Evolutionary conservation across 1,284 basidiomycete genomes (phyloP).

Genomic region (Marasmius sp.): DNA sequence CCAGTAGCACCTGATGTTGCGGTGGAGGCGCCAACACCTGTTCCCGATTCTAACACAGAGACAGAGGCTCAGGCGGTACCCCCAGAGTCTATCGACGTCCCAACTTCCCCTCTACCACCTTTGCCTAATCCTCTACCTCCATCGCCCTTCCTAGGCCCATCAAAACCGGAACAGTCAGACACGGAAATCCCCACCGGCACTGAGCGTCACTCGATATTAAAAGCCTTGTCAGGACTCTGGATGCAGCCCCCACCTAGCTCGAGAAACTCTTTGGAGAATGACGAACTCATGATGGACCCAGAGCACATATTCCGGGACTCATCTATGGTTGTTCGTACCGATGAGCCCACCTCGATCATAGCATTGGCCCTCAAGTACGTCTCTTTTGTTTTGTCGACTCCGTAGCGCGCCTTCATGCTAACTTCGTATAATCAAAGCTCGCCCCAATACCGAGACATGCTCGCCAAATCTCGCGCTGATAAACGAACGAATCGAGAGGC

Average conservation of each 20-base stretch:
- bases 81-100: slow-evolving; percentile 9
- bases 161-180: slow-evolving; percentile 43
- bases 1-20: slow-evolving; percentile 22
- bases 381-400: neutral
- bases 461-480: slow-evolving; percentile 72
- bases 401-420: slow-evolving; percentile 5
- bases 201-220: slow-evolving; percentile 80
- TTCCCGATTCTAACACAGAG: slow-evolving; percentile 10
- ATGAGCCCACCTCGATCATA: slow-evolving; percentile 98
- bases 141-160: slow-evolving; percentile 47
- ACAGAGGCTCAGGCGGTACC: neutral
- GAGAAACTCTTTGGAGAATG: slow-evolving; percentile 52
- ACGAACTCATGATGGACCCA: slow-evolving; percentile 71
- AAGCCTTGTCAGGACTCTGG: slow-evolving; percentile 86
- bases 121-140: slow-evolving; percentile 45
- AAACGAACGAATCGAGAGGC: slow-evolving; percentile 68
- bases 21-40: slow-evolving; percentile 22
- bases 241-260: slow-evolving; percentile 51
- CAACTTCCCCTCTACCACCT: slow-evolving; percentile 27
- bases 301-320: slow-evolving; percentile 97
- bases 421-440: slow-evolving; percentile 52
- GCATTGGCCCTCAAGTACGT: slow-evolving; percentile 88
- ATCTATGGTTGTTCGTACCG: slow-evolving; percentile 92
- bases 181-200: slow-evolving; percentile 52
- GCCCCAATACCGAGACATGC: slow-evolving; percentile 84